phyloP scores from a whole-genome alignment of 2,329 filamentous ascomycete genomes.

The Microcyclospora tardicrescens region DNA sequence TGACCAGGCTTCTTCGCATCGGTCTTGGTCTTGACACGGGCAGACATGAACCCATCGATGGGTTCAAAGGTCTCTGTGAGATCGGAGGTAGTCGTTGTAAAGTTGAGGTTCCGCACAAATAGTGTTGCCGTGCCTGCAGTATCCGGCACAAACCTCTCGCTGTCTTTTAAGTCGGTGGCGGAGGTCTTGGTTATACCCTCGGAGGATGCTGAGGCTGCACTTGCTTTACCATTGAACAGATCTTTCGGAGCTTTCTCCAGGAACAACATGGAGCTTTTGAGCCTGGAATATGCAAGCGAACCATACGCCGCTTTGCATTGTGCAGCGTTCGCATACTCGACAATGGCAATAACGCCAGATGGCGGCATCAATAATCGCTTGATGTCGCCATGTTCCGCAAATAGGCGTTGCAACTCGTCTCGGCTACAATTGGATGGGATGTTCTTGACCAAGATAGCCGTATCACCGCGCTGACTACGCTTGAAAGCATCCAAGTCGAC shows the following conservation, averaged over 20 bases:
- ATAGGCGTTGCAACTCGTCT: constrained; percentile 66
- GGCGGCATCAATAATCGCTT: constrained; percentile 81
- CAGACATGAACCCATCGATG: constrained; percentile 78
- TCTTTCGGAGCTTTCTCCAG: constrained; percentile 85
- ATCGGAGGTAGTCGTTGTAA: constrained; percentile 65
- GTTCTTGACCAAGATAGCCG: constrained; percentile 84
- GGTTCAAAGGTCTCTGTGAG: constrained; percentile 67
- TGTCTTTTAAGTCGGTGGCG: constrained; percentile 54
- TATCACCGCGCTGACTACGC: constrained; percentile 69
- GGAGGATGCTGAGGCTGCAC: constrained; percentile 10
- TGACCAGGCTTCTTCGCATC: constrained; percentile 85
- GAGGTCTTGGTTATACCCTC: constrained; percentile 45
- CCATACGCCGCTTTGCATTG: constrained; percentile 76
- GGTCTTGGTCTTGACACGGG: constrained; percentile 80
- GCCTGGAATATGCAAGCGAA: constrained; percentile 72
- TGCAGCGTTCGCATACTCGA: constrained; percentile 68
- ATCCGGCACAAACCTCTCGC: constrained; percentile 40
- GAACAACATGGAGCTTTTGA: constrained; percentile 84
- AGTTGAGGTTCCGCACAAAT: constrained; percentile 90
- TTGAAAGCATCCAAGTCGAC: constrained; percentile 91
- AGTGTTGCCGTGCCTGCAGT: constrained; percentile 53
- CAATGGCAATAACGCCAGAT: constrained; percentile 82
- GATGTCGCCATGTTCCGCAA: constrained; percentile 75
- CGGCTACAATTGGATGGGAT: constrained; percentile 71
- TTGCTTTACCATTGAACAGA: constrained; percentile 44